Base-by-base conservation (phyloP, 2,329 filamentous ascomycete genomes). In the Mycosphaerella sp. region DNA sequence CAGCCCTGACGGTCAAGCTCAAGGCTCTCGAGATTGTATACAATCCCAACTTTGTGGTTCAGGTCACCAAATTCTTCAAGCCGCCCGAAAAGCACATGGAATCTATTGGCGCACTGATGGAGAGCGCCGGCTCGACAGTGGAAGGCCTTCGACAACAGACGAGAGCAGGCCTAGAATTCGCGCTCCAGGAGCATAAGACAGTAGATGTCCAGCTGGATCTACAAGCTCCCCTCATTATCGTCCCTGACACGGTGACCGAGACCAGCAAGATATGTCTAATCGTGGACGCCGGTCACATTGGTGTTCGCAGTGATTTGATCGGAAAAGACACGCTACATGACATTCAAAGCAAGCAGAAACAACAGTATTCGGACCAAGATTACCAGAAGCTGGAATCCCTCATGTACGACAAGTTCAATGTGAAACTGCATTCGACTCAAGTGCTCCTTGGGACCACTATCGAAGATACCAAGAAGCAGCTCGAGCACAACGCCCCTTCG, bases 51-150 rank as follows among this genome's bases (percentile, higher is more conserved):
- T 95, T 97, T 62, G 79, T 97, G 0, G 84, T 95, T 5, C 91
- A 93, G 46, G 83, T 97, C 39, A 89, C 86, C 50, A 89, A 90
- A 63, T 99, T 98, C 75, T 98, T 99, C 76, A 86, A 92, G 59
- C 93, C 93, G 0, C 95, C 93, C 0, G 91, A 96, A 69, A 81
- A 91, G 48, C 95, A 98, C 68, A 96, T 98, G 91, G 93, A 98
- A 68, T 98, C 93, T 8, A 96, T 99, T 63, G 87, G 84, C 10
- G 95, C 93, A 1, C 78, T 99, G 53, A 89, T 99, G 84, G 95
- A 98, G 71, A 89, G 86, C 45, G 93, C 93, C 4, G 91, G 93
- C 23, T 92, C 92, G 1, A 98, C 93, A 0, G 92, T 98, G 0
- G 92, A 98, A 71, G 92, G 91, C 6, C 78, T 98, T 55, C 82